Base-by-base conservation (phyloP, 352 stramenopile species). In the Aphanomyces stellatus region DNA sequence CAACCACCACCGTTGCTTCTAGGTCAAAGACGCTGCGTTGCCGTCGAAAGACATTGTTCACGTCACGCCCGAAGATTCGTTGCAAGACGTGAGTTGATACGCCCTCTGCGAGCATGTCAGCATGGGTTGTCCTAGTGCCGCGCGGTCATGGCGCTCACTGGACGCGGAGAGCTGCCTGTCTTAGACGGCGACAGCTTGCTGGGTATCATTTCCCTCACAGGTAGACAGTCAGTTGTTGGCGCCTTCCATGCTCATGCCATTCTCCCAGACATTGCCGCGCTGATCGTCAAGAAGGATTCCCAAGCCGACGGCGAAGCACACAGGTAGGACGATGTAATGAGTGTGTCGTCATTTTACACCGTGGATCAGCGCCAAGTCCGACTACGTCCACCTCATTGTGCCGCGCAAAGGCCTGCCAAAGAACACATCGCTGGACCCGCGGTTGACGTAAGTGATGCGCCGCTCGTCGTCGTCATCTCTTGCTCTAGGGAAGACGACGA, bases 321-420 rank as follows among this genome's bases (percentile, higher is more conserved):
- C 22, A 64, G 55, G 55, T 64, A 33, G 41, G 53, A 19, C 42
- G 25, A 22, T 61, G 48, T 28, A 34, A 11, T 37, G 30, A 5
- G 37, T 70, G 28, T 40, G 30, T 27, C 71, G 70, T 34, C 69
- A 56, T n/a, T 68, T 40, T n/a, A n/a, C n/a, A 49, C 31, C 68
- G 15, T 59, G 61, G 34, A 41, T 59, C 42, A 93, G 88, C 60
- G 88, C 86, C 59, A 97, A 97, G 69, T 93, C 90, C 46, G 85
- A 90, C 61, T 96, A 92, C 69, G 92, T 96, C 65, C 90, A 90
- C 64, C 69, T 94, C 33, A 93, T 96, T 60, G 73, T 89, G 33
- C 79, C 85, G 31, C 80, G 87, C 63, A 90, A 85, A 61, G 88
- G 87, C 15, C 70, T 96, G 2, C 88, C 88, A 11, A 76, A 77